phyloP scores from a whole-genome alignment of 2,329 filamentous ascomycete species.

The Cadophora sp. region DNA sequence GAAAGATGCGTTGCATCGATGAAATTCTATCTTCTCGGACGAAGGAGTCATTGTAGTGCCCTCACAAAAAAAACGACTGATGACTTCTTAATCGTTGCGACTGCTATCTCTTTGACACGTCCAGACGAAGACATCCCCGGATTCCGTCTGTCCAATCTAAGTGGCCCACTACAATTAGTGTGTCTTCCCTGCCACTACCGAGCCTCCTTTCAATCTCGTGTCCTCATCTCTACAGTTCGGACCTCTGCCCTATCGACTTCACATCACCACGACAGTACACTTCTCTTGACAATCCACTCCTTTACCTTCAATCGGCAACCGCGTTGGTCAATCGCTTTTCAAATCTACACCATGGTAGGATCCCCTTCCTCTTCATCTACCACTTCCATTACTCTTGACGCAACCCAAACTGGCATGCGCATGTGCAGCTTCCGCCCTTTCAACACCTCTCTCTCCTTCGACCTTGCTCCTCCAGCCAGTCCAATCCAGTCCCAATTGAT shows the following conservation, averaged over 20 bases:
- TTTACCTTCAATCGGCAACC: slow-evolving; percentile 22
- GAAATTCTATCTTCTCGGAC: neutral
- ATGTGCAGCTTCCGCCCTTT: neutral
- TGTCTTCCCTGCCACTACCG: too few relatives aligned
- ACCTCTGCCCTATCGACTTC: slow-evolving; percentile 16
- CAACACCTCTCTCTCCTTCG: neutral
- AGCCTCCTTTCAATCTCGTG: slow-evolving; percentile 34
- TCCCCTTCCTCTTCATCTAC: neutral
- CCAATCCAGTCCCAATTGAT: neutral
- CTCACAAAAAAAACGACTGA: neutral
- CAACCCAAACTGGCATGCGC: neutral
- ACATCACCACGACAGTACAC: slow-evolving; percentile 19
- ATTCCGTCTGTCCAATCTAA: slow-evolving; percentile 13
- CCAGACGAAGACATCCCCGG: neutral
- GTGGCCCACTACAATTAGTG: slow-evolving; percentile 23
- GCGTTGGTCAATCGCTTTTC: slow-evolving; percentile 3
- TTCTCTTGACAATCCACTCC: slow-evolving; percentile 18
- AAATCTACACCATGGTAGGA: slow-evolving; percentile 32
- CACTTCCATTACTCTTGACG: neutral
- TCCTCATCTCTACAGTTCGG: slow-evolving; percentile 37
- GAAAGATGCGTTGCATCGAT: slow-evolving; percentile 29
- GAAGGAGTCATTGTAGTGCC: neutral
- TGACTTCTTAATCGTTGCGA: too few relatives aligned
- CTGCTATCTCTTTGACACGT: too few relatives aligned
- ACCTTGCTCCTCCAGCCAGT: neutral